These are phyloP conservation scores for Nepenthes alata DNA, from an alignment of 179 eudicot species.

Conservation along the genomic window DNA sequence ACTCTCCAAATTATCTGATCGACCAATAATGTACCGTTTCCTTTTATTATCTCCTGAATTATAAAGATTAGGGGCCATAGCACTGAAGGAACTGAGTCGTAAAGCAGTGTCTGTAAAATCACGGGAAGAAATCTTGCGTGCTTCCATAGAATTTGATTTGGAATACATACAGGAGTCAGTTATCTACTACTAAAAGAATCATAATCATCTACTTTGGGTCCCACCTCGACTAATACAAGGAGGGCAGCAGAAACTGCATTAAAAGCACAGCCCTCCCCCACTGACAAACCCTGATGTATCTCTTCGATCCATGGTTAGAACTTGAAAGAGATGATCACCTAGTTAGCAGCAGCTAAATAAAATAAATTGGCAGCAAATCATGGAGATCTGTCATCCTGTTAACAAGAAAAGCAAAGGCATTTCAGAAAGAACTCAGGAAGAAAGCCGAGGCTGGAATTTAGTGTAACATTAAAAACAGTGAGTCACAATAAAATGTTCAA, in stretches of 20 bases:
- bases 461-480: no score
- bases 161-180: conserved; percentile 15
- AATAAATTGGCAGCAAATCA: conserved; percentile 5
- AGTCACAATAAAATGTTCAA: no score
- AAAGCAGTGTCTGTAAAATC: conserved; percentile 11
- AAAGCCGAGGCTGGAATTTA: no score
- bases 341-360: conserved; percentile 10
- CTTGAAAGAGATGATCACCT: conserved; percentile 2
- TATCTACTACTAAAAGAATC: conserved; percentile 17
- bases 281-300: conserved; percentile 84
- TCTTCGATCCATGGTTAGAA: conserved; percentile 41
- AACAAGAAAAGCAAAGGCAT: neutral
- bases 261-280: conserved; percentile 26
- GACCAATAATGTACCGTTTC: conserved; percentile 14
- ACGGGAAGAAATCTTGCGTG: conserved; percentile 8
- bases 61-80: conserved; percentile 11
- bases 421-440: no score
- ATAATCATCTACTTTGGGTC: conserved; percentile 1
- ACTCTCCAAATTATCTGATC: conserved; percentile 12
- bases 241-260: conserved; percentile 1
- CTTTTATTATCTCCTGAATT: conserved; percentile 23
- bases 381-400: conserved; percentile 19
- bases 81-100: conserved; percentile 12
- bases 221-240: conserved; percentile 19
- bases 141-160: conserved; percentile 13